These are phyloP conservation scores for Dalbergia cultrata DNA, from an alignment of 306 rosid genomes.

Conservation along the genomic window DNA sequence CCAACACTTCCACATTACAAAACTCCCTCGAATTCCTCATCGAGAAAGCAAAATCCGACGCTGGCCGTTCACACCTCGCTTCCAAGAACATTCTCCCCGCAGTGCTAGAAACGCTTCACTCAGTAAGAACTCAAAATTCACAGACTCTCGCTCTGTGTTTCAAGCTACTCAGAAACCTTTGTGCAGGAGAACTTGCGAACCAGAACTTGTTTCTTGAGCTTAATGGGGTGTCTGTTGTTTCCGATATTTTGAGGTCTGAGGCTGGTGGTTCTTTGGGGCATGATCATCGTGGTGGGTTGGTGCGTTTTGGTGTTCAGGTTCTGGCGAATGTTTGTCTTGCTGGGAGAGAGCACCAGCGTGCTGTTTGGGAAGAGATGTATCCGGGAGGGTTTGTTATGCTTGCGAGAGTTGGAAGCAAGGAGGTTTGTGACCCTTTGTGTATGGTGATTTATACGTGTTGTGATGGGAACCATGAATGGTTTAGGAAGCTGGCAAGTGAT, in stretches of 20 bases:
- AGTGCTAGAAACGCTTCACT: constrained; percentile 49
- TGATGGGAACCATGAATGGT: constrained; percentile 62
- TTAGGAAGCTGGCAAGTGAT: constrained; percentile 51
- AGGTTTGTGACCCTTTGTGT: constrained; percentile 73
- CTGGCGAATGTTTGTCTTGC: constrained; percentile 84
- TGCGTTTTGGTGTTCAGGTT: constrained; percentile 74
- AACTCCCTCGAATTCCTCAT: constrained; percentile 57
- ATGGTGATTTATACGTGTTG: constrained; percentile 70
- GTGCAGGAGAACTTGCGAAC: constrained; percentile 71
- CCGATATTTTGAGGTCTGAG: constrained; percentile 51
- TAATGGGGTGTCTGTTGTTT: constrained; percentile 61
- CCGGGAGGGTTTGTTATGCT: constrained; percentile 57
- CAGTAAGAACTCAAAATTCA: background rate
- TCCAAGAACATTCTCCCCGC: constrained; percentile 53
- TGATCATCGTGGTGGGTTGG: constrained; percentile 44
- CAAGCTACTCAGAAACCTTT: constrained; percentile 73
- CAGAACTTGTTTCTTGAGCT: constrained; percentile 65
- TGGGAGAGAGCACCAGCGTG: constrained; percentile 67
- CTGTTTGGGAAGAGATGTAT: constrained; percentile 65
- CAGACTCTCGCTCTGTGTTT: constrained; percentile 52
- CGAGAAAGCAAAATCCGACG: constrained; percentile 56
- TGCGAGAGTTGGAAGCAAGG: constrained; percentile 55
- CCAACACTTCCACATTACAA: constrained; percentile 54
- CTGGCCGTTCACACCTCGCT: constrained; percentile 63
- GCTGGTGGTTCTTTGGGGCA: constrained; percentile 39